Base-by-base conservation (phyloP, 2,329 filamentous ascomycete genomes). In the Saccharata proteae region DNA sequence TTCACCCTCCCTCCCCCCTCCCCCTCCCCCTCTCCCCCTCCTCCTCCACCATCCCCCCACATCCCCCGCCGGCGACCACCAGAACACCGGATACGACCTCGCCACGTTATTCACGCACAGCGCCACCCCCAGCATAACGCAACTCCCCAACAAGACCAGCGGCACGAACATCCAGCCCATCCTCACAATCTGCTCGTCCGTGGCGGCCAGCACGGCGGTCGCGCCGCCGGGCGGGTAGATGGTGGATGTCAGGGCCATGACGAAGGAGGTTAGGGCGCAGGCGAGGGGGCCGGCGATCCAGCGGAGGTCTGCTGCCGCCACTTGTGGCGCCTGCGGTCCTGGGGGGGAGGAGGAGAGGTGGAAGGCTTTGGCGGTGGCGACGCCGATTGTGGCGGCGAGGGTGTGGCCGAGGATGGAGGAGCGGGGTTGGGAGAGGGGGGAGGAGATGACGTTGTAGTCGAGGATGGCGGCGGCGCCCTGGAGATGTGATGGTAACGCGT, bases 211-310 rank as follows among this genome's bases (percentile, higher is more conserved):
- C 2, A 65, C 52, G 2, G 63, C 62, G 7, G 61, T 64, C 1
- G 63, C 63, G 14, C 63, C 63, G 12, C 62, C 63, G 6, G 63
- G 63, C n/a, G 63, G 63, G 40, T 66, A 62, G 2, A 64, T 54
- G 2, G 61, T 65, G 26, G 59, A 58, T 4, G 62, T 65, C 19
- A 62, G 38, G 5, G 58, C 49, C 63, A 66, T 67, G 10, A 58
- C 52, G 15, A 57, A 47, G 5, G 57, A 61, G 4, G 62, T 55
- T 6, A 49, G 40, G 1, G 54, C 61, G 38, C 60, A 64, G 7
- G 53, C 54, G 11, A 62, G 32, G 0, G 63, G 58, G 2, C 54
- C 62, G 3, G 60, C 54, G 2, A 66, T 46, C 62, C 62, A 67
- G 39, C 47, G 43, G 4, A 64, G 46, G 12, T 46, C 47, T 16